Percentiles rank a stretch among this genome's conserved stretches.
These are phyloP conservation scores for Penicillium arizonense DNA, from an alignment of 495 filamentous ascomycete species.

Conservation along the genomic window DNA sequence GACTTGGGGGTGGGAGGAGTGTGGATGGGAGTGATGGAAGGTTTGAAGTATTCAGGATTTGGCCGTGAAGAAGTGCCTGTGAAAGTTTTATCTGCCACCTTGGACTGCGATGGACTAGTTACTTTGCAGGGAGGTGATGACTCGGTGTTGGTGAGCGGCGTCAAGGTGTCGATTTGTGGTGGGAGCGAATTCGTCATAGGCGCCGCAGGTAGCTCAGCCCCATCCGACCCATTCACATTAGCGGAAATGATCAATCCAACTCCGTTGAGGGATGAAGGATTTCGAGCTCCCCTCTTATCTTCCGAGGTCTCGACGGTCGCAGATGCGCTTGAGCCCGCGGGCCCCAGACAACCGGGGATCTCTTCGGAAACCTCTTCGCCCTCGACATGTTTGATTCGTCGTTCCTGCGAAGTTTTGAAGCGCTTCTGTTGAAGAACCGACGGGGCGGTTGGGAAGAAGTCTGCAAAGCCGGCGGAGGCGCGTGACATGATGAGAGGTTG, in stretches of 20 bases:
- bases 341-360: not conserved
- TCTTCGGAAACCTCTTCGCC: constrained; percentile 21
- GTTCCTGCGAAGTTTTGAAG: constrained; percentile 40
- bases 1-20: constrained; percentile 51
- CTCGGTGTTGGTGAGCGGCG: constrained; percentile 73
- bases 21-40: constrained; percentile 48
- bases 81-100: constrained; percentile 25
- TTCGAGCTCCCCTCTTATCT: constrained; percentile 9
- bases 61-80: constrained; percentile 12
- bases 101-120: constrained; percentile 48
- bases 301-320: constrained; percentile 16
- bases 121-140: constrained; percentile 67
- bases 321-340: constrained; percentile 12
- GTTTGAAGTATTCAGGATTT: constrained; percentile 20
- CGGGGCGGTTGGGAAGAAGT: constrained; percentile 88
- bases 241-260: constrained; percentile 66
- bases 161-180: constrained; percentile 56
- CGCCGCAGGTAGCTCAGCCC: constrained; percentile 1
- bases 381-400: constrained; percentile 24
- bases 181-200: constrained; percentile 42
- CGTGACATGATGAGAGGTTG: constrained; percentile 67
- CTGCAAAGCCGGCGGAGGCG: constrained; percentile 78
- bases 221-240: constrained; percentile 53
- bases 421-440: constrained; percentile 59
- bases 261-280: constrained; percentile 37